Evolutionary conservation across 208 protist genomes (phyloP), one percentile per base, ranked within the genome.

Genomic region (Crithidia fasciculata): DNA sequence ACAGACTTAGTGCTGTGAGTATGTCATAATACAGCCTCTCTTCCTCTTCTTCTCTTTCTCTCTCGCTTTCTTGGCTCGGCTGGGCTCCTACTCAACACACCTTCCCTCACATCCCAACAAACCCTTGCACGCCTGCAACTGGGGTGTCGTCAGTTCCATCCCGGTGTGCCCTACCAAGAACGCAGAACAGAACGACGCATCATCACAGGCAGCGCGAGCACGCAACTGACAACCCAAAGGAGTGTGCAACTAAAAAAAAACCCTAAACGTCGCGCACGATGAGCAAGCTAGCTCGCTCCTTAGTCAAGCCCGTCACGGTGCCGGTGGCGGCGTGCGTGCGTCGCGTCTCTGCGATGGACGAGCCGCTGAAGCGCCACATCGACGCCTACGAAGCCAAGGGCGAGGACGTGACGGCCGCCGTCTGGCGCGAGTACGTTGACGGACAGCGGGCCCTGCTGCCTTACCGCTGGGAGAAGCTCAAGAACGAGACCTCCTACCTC

Each of bases 281-380:
- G 79, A 83, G 76, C 45, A 84, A 77, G 43, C 13, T 84, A 55
- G 41, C 82, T 18, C 71, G 62, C 5, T 62, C 67, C 3, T 52
- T 89, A 44, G 76, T 76, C 9, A 90, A 86, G 67, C 89, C 87
- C 12, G 71, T 90, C 66, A 83, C 71, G 41, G 75, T 81, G 54
- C 69, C 87, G 9, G 86, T 91, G 15, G 74, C 83, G 13, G 75
- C 73, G 6, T 86, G 83, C 78, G 63, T 44, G 40, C 65, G 64
- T 37, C 49, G 64, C 37, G 87, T 94, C 44, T 80, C 82, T 15
- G 59, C 47, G 28, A 92, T 94, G 86, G 66, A 88, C 61, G 89
- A 83, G 54, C 86, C 89, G 9, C 69, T 94, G 63, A 94, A 94
- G 75, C 81, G 73, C 18, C 86, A 94, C 76, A 92, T 94, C 74